phyloP scores from a whole-genome alignment of 2,329 filamentous ascomycete genomes.

The Exophiala dermatitidis region DNA sequence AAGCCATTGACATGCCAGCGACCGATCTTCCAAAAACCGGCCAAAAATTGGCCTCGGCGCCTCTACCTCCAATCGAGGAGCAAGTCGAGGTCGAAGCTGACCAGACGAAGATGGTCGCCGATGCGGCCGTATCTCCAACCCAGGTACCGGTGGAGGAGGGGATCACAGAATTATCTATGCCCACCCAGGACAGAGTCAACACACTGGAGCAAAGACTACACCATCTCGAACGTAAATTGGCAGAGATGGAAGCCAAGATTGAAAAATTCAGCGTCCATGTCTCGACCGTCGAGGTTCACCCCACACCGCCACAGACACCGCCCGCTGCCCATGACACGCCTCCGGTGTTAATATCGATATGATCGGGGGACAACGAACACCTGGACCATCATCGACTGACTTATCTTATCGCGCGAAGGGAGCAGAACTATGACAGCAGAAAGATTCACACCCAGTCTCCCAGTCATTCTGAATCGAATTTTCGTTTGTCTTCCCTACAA shows the following conservation, averaged over 20 bases:
- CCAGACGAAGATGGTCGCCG: not conserved
- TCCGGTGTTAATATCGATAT: not conserved
- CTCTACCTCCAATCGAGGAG: too few relatives aligned
- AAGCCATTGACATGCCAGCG: not conserved
- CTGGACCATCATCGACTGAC: not conserved
- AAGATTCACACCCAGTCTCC: not conserved
- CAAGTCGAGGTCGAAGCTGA: not conserved
- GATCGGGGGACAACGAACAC: not conserved
- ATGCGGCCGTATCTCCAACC: not conserved
- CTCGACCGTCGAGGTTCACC: slow-evolving; percentile 8
- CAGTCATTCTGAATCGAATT: too few relatives aligned
- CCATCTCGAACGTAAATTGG: slow-evolving; percentile 12
- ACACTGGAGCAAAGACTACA: slow-evolving; percentile 10
- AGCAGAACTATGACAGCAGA: not conserved
- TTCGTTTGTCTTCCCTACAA: not conserved
- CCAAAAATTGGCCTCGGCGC: too few relatives aligned
- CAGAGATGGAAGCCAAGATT: slow-evolving; percentile 16
- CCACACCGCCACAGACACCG: slow-evolving; percentile 13
- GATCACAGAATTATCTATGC: not conserved
- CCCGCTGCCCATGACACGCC: not conserved
- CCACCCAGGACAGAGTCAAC: not conserved
- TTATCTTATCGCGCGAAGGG: too few relatives aligned
- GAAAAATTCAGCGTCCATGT: slow-evolving; percentile 9
- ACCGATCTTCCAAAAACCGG: not conserved
- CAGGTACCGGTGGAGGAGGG: not conserved